Evolutionary conservation across 768 basidiomycete species (phyloP).

Genomic region (Auricularia heimuer): DNA sequence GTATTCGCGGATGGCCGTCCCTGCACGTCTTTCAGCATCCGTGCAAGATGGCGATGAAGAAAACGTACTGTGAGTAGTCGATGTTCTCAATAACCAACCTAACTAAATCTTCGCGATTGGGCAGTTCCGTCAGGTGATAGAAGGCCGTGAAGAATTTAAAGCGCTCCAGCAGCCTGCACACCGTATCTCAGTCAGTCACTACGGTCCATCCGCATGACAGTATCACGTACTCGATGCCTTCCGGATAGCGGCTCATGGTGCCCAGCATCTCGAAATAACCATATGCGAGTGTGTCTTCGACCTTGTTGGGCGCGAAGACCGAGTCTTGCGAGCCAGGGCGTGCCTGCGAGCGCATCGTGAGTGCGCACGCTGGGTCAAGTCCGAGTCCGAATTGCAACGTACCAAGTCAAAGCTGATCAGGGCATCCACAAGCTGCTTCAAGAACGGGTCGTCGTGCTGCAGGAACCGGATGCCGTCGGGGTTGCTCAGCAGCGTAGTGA

Average conservation of each 20-base stretch:
- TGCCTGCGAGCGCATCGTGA: constrained; percentile 13
- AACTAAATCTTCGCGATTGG: constrained; percentile 85
- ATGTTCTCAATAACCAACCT: constrained; percentile 84
- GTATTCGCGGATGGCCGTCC: constrained; percentile 88
- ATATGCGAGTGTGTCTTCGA: constrained; percentile 73
- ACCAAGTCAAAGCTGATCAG: constrained; percentile 93
- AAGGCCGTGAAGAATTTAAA: constrained; percentile 92
- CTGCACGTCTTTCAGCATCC: constrained; percentile 30
- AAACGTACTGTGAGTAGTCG: constrained; percentile 50
- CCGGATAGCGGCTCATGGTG: constrained; percentile 73
- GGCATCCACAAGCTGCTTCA: constrained; percentile 73
- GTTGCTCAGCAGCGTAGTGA: constrained; percentile 75
- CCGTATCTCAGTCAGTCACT: constrained; percentile 20
- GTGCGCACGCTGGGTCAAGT: no score
- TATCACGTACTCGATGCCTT: constrained; percentile 73
- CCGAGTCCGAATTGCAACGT: constrained; percentile 17
- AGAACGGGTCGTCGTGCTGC: constrained; percentile 69
- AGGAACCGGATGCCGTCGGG: constrained; percentile 80
- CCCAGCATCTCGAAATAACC: constrained; percentile 97
- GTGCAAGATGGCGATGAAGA: constrained; percentile 7
- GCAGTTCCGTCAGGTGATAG: constrained; percentile 87
- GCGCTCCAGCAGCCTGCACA: constrained; percentile 57
- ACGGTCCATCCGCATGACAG: constrained; percentile 3
- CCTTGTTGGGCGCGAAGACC: constrained; percentile 68
- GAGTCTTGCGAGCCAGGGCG: constrained; percentile 8